Base-by-base conservation (phyloP, 805 yeast species). In the Lachancea meyersii region DNA sequence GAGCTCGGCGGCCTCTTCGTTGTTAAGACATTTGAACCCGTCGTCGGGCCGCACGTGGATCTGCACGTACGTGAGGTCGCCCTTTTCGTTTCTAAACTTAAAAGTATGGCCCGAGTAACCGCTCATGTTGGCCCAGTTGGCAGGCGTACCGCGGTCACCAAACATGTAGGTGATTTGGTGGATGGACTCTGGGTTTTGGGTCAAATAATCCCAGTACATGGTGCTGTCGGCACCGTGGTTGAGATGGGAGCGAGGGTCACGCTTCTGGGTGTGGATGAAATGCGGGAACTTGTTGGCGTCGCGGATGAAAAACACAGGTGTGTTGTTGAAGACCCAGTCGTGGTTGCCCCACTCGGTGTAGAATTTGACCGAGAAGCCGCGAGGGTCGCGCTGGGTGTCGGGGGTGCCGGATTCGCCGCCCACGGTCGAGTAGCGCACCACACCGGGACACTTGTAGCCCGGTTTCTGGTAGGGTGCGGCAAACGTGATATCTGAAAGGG, bases 311-410 rank as follows among this genome's bases (percentile, higher is more conserved):
- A 79, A 79, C 22, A 79, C 70, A 11, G 86, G 86, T 17, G 86
- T 80, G 67, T 80, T 80, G 68, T 79, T 80, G 70, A 76, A 78
- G 17, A 80, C 86, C 82, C 82, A 79, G 67, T 80, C 86, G 55
- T 76, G 64, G 61, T 73, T 76, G 42, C 86, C 86, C 58, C 77
- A 80, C 47, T 78, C 82, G 16, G 86, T 80, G 67, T 76, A 76
- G 49, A 80, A 67, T 63, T 80, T 80, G 35, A 76, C 73, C n/a
- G 83, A 66, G 58, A 79, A 80, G 3, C 86, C 86, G 56, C 86
- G 72, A 35, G 86, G 86, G 55, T 80, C 86, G 57, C 86, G 73
- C 13, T 75, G 78, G 19, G 81, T 66, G 54, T 80, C 86, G 5
- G 85, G 74, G 28, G 82, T 69, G 38, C 84, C 86, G 51, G 63